These are phyloP conservation scores for Zygosaccharomyces pseudobailii DNA, from an alignment of 1,139 yeast genomes.

Conservation along the genomic window DNA sequence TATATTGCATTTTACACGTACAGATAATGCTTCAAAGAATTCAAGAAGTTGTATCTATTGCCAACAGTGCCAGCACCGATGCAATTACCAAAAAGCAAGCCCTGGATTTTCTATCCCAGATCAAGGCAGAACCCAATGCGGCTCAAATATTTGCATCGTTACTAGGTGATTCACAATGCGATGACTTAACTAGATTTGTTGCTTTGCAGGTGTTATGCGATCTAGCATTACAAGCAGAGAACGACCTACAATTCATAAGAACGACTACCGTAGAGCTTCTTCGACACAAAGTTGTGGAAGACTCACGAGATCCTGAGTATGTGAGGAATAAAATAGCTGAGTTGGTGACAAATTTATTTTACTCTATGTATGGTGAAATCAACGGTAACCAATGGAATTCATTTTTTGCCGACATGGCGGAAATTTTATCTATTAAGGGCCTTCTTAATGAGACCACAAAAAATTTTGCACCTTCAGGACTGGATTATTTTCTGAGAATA, in stretches of 20 bases:
- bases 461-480: slow-evolving; percentile 40
- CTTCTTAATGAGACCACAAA: slow-evolving; percentile 29
- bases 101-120: slow-evolving; percentile 66
- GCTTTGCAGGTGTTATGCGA: slow-evolving; percentile 77
- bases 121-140: slow-evolving; percentile 73
- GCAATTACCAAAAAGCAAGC: slow-evolving; percentile 74
- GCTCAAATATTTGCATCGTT: slow-evolving; percentile 72
- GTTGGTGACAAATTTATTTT: slow-evolving; percentile 65
- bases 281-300: slow-evolving; percentile 35
- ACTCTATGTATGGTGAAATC: slow-evolving; percentile 48
- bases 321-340: slow-evolving; percentile 78
- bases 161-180: slow-evolving; percentile 42
- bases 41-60: slow-evolving; percentile 89
- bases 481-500: slow-evolving; percentile 74
- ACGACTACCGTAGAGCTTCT: slow-evolving; percentile 40
- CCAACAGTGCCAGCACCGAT: slow-evolving; percentile 75
- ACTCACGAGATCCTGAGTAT: slow-evolving; percentile 51
- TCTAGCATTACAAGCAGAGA: slow-evolving; percentile 35
- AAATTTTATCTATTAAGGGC: slow-evolving; percentile 30
- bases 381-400: slow-evolving; percentile 53
- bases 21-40: slow-evolving; percentile 71
- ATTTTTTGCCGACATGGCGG: slow-evolving; percentile 63
- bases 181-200: slow-evolving; percentile 64
- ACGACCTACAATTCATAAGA: slow-evolving; percentile 36
- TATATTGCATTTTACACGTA: background rate